Percentiles rank a stretch among this genome's conserved stretches.
phyloP scores from a whole-genome alignment of 2,329 filamentous ascomycete genomes.

The Alternaria sp. region DNA sequence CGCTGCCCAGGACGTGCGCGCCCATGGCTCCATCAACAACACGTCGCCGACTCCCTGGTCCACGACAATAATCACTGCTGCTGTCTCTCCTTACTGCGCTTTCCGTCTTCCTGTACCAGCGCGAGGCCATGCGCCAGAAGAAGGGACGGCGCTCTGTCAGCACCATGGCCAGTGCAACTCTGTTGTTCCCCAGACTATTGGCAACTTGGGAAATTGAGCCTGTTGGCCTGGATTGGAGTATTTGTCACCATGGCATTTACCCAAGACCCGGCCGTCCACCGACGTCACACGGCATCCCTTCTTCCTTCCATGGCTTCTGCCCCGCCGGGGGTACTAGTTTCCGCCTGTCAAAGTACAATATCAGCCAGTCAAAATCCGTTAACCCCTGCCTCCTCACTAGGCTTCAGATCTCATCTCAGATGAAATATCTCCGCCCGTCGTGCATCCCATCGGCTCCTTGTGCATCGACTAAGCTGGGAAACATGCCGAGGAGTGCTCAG shows the following conservation, averaged over 20 bases:
- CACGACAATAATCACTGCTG: background rate
- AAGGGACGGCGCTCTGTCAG: slow-evolving; percentile 3
- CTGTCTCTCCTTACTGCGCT: background rate
- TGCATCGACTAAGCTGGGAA: background rate
- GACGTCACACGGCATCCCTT: slow-evolving; percentile 20
- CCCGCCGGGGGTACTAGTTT: slow-evolving; percentile 17
- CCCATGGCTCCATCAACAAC: slow-evolving; percentile 11
- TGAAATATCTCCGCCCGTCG: slow-evolving; percentile 15
- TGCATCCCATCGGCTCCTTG: slow-evolving; percentile 3
- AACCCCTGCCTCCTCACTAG: background rate
- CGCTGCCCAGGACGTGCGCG: slow-evolving; percentile 6
- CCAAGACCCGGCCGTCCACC: slow-evolving; percentile 7
- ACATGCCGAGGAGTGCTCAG: background rate
- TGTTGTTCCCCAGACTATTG: slow-evolving; percentile 2
- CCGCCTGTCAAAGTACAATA: slow-evolving; percentile 11
- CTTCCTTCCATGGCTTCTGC: slow-evolving; percentile 10
- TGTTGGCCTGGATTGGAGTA: background rate
- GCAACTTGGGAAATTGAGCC: slow-evolving; percentile 8
- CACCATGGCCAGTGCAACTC: background rate
- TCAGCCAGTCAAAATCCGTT: background rate
- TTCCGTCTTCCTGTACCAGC: background rate
- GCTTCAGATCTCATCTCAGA: slow-evolving; percentile 10
- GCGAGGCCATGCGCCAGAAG: slow-evolving; percentile 1
- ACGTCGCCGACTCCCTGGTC: slow-evolving; percentile 15
- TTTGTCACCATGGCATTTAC: slow-evolving; percentile 19